phyloP scores from a whole-genome alignment of 2,329 filamentous ascomycete species.

The Teratosphaeria epicoccoides region DNA sequence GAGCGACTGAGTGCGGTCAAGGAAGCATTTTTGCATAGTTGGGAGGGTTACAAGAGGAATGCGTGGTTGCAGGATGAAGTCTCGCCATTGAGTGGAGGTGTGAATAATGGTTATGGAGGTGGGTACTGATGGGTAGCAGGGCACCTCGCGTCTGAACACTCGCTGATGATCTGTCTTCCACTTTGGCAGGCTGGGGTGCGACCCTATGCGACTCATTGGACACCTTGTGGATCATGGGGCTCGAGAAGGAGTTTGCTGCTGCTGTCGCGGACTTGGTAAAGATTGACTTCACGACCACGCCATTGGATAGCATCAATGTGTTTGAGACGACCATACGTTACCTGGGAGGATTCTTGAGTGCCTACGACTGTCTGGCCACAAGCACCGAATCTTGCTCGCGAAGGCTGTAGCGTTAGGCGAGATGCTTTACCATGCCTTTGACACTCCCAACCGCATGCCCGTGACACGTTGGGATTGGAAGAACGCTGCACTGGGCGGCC shows the following conservation, averaged over 20 bases:
- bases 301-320: constrained; percentile 32
- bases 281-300: constrained; percentile 33
- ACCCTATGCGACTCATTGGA: constrained; percentile 37
- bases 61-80: constrained; percentile 42
- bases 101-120: constrained; percentile 34
- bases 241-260: constrained; percentile 37
- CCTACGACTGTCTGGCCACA: constrained; percentile 17
- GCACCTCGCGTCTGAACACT: too few relatives aligned
- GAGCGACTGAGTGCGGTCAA: constrained; percentile 30
- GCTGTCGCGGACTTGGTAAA: constrained; percentile 31
- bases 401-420: constrained; percentile 29
- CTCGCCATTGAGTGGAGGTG: constrained; percentile 31
- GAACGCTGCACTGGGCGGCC: constrained; percentile 4
- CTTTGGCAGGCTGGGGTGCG: too few relatives aligned
- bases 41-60: constrained; percentile 33
- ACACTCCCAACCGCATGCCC: constrained; percentile 37
- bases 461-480: constrained; percentile 36
- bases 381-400: constrained; percentile 22
- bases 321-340: constrained; percentile 41
- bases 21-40: constrained; percentile 34
- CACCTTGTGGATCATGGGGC: constrained; percentile 39
- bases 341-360: constrained; percentile 27
- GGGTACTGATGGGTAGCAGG: too few relatives aligned
- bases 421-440: constrained; percentile 39
- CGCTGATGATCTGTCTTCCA: too few relatives aligned